Base-by-base conservation (phyloP, 2,329 filamentous ascomycete species). In the Penicillium hesseltinei region DNA sequence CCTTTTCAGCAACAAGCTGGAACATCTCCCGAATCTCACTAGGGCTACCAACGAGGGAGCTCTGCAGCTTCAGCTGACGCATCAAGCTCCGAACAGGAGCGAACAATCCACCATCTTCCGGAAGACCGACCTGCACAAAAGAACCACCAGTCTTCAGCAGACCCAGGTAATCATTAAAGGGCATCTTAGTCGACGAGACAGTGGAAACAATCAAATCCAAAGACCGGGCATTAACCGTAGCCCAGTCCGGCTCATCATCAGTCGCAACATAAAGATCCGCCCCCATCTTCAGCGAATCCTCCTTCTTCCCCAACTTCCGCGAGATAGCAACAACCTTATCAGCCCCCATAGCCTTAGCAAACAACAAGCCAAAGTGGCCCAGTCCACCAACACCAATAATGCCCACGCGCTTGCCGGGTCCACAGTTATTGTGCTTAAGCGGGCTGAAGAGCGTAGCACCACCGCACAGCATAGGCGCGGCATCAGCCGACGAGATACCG, bases 371-470 rank as follows among this genome's bases (percentile, higher is more conserved):
- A 61, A 91, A 88, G 68, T 93, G 88, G 0, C 89, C 89, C 0
- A 92, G 76, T 1, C 89, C 89, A 21, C 90, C 89, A 15, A 92
- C 78, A 21, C 89, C 89, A 25, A 91, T 80, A 50, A 93, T 84
- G 0, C 85, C 90, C 2, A 93, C 87, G 5, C 76, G 80, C 74
- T 89, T 90, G 4, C 89, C 89, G 0, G 88, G 87, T 0, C 90
- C 89, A 44, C 85, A 82, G 8, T 83, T 83, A 39, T 89, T 86
- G 27, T 87, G 80, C 58, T 83, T 84, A 4, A 94, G 76, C 0
- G 90, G 90, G 2, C 82, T 83, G 71, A 84, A 94, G 0, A 88
- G 82, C 0, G 91, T 94, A 51, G 92, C 81, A 17, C 91, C 90
- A 11, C 87, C 90, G 66, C 90, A 94, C 47, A 94, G 80, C 80